Percentiles rank a stretch among this genome's conserved stretches.
Evolutionary conservation across 306 rosid species (phyloP).

Genomic region (Casuarina cunninghamiana): DNA sequence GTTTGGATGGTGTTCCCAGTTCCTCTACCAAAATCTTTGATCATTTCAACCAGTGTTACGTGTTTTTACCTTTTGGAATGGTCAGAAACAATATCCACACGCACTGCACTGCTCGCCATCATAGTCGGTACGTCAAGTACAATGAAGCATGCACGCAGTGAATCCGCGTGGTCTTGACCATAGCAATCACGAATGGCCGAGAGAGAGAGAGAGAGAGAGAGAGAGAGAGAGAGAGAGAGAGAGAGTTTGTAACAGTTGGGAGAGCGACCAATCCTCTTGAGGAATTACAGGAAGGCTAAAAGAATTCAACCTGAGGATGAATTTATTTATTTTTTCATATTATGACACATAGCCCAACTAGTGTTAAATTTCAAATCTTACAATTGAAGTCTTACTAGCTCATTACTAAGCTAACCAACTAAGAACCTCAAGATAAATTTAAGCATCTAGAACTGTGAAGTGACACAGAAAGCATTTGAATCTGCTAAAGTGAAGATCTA

Average conservation of each 20-base stretch:
- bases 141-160: not conserved
- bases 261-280: not conserved
- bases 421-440: not conserved
- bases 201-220: not conserved
- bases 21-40: not conserved
- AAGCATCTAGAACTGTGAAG: constrained; percentile 20
- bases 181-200: not conserved
- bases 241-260: too few species aligned
- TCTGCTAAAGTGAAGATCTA: not conserved
- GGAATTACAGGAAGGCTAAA: not conserved
- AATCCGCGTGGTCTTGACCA: not conserved
- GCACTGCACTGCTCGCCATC: not conserved
- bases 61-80: not conserved
- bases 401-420: too few species aligned
- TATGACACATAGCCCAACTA: too few species aligned
- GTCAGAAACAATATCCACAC: constrained; percentile 6
- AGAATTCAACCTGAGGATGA: not conserved
- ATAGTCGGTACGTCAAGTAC: not conserved
- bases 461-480: constrained; percentile 12
- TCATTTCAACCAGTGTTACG: not conserved
- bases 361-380: too few species aligned
- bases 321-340: too few species aligned
- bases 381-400: too few species aligned
- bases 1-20: not conserved
- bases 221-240: not conserved